Percentiles rank a stretch among this genome's conserved stretches.
phyloP scores from a whole-genome alignment of 1,284 basidiomycete species.

The Xerocomus cyaneibrunnescens region DNA sequence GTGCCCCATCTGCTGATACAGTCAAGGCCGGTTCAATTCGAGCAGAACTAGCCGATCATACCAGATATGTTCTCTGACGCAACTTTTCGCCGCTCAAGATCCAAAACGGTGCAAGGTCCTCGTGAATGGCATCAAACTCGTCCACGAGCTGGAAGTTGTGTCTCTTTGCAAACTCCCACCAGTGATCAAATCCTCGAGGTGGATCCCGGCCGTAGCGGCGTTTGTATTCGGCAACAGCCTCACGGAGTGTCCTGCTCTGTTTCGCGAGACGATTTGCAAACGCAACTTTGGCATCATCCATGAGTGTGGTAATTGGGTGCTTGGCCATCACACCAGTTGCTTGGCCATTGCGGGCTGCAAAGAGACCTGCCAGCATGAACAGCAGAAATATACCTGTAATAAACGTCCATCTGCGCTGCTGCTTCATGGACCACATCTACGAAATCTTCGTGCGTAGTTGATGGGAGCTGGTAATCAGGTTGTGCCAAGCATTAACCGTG shows the following conservation, averaged over 20 bases:
- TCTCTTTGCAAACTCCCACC: conserved; percentile 80
- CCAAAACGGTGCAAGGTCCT: conserved; percentile 84
- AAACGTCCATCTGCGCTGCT: conserved; percentile 45
- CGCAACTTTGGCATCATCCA: conserved; percentile 71
- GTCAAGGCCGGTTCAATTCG: conserved; percentile 1
- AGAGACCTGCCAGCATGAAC: conserved; percentile 59
- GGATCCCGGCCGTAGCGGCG: conserved; percentile 73
- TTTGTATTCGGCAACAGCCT: conserved; percentile 79
- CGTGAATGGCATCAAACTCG: conserved; percentile 81
- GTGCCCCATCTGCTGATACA: conserved; percentile 61
- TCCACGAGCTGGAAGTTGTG: conserved; percentile 81
- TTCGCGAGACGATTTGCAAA: conserved; percentile 63
- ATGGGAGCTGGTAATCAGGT: no score
- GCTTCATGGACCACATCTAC: conserved; percentile 20
- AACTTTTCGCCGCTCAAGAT: conserved; percentile 70
- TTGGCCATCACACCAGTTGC: conserved; percentile 27
- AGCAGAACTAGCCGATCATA: conserved; percentile 26
- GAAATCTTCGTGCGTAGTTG: neutral
- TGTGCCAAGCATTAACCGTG: no score
- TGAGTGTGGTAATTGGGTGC: conserved; percentile 82
- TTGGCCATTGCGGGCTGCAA: conserved; percentile 38
- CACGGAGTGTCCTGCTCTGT: conserved; percentile 75
- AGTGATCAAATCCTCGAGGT: conserved; percentile 85
- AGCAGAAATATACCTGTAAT: conserved; percentile 46
- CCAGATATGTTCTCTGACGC: conserved; percentile 66